These are phyloP conservation scores for Hapsidospora chrysogenum DNA, from an alignment of 495 filamentous ascomycete genomes.

Conservation along the genomic window DNA sequence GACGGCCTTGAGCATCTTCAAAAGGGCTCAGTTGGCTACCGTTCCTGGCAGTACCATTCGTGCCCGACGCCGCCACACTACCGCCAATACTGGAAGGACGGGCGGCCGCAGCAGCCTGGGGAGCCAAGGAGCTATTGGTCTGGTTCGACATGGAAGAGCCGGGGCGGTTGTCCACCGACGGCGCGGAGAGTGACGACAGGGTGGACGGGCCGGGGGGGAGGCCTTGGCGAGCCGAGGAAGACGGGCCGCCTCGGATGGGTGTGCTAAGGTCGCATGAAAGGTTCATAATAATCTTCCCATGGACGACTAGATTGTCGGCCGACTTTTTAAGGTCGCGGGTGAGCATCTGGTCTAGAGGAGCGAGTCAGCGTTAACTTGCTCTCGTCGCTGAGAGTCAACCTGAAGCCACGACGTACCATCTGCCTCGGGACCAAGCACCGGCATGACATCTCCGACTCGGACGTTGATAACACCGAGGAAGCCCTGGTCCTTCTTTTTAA, in stretches of 20 bases:
- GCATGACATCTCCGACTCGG: slow-evolving; percentile 75
- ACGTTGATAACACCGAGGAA: slow-evolving; percentile 97
- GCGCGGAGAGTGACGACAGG: slow-evolving; percentile 12
- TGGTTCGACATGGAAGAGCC: slow-evolving; percentile 27
- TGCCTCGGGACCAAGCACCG: slow-evolving; percentile 65
- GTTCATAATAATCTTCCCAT: slow-evolving; percentile 93
- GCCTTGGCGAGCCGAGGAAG: slow-evolving; percentile 21
- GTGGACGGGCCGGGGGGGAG: slow-evolving; percentile 20
- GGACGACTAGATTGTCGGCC: slow-evolving; percentile 91
- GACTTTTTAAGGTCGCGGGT: slow-evolving; percentile 97
- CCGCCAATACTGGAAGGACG: slow-evolving; percentile 22
- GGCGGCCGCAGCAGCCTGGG: slow-evolving; percentile 15
- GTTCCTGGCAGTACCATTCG: slow-evolving; percentile 20
- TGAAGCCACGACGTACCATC: slow-evolving; percentile 64
- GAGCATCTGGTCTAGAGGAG: slow-evolving; percentile 61
- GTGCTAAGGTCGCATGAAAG: slow-evolving; percentile 68
- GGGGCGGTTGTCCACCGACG: slow-evolving; percentile 19
- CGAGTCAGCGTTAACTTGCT: slow-evolving; percentile 2
- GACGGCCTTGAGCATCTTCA: slow-evolving; percentile 80
- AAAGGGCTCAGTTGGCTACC: slow-evolving; percentile 68
- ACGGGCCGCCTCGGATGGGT: slow-evolving; percentile 15
- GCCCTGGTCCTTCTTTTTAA: slow-evolving; percentile 99
- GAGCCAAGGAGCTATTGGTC: slow-evolving; percentile 15
- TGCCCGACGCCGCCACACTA: slow-evolving; percentile 17
- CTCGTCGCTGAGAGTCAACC: not conserved